phyloP scores from a whole-genome alignment of 1,139 yeast species.

The Taphrina deformans region DNA sequence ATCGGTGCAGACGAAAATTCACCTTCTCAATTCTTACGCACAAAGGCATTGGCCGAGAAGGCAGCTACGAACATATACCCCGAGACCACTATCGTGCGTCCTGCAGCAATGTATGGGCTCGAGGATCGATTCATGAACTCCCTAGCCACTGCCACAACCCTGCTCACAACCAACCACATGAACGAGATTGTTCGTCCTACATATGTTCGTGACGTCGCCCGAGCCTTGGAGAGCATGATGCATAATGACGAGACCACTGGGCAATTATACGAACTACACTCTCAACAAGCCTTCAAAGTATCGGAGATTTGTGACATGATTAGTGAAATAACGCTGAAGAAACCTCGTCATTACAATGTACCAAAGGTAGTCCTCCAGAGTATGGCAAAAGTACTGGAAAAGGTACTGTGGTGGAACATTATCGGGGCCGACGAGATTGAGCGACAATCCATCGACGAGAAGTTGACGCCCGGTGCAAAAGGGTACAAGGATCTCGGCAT shows the following conservation, averaged over 20 bases:
- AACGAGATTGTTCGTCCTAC: constrained; percentile 68
- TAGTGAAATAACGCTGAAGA: constrained; percentile 56
- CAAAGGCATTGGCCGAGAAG: constrained; percentile 75
- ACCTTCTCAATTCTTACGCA: constrained; percentile 68
- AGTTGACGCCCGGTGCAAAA: constrained; percentile 60
- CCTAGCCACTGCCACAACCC: constrained; percentile 55
- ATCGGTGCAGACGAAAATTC: constrained; percentile 74
- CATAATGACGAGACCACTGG: constrained; percentile 80
- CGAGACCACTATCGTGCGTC: constrained; percentile 80
- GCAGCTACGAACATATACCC: constrained; percentile 68
- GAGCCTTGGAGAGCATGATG: constrained; percentile 74
- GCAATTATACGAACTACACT: constrained; percentile 71
- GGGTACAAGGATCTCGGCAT: constrained; percentile 75
- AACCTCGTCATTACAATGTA: constrained; percentile 52
- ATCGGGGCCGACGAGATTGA: constrained; percentile 74
- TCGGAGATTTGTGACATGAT: constrained; percentile 70
- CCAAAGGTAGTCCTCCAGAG: constrained; percentile 55
- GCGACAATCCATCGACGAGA: constrained; percentile 71
- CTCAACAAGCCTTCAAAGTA: constrained; percentile 67
- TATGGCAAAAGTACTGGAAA: constrained; percentile 56
- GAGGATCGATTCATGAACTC: constrained; percentile 71
- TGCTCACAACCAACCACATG: constrained; percentile 66
- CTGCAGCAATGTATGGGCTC: constrained; percentile 77
- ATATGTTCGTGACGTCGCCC: constrained; percentile 76
- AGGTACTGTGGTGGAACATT: constrained; percentile 65